These are phyloP conservation scores for Sordariomycetes sp. DNA, from an alignment of 2,329 filamentous ascomycete species.

Conservation along the genomic window DNA sequence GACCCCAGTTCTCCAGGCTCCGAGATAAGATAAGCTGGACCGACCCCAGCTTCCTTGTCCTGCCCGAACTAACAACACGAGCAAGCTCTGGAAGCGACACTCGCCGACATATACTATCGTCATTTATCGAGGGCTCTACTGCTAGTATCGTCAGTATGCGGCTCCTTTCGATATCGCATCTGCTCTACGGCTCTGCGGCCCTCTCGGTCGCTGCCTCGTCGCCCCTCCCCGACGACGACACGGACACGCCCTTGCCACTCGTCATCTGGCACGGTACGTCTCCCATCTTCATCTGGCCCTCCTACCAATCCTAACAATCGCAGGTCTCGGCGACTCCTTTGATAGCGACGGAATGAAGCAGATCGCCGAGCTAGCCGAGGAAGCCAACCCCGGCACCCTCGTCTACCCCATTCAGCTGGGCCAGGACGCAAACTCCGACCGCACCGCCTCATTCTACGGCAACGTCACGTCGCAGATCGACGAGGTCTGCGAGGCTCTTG, in stretches of 20 bases:
- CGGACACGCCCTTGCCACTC: slow-evolving; percentile 70
- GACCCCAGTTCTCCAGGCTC: not conserved
- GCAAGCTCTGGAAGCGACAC: not conserved
- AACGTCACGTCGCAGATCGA: slow-evolving; percentile 72
- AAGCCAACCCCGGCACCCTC: slow-evolving; percentile 68
- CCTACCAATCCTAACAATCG: slow-evolving; percentile 9
- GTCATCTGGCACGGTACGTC: slow-evolving; percentile 75
- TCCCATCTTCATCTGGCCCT: not conserved
- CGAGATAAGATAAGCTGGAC: not conserved
- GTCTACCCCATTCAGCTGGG: slow-evolving; percentile 68
- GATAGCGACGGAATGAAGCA: slow-evolving; percentile 59
- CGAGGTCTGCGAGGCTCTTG: slow-evolving; percentile 64
- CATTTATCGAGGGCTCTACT: not conserved
- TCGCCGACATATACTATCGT: not conserved
- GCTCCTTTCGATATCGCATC: slow-evolving; percentile 4
- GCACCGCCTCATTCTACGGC: slow-evolving; percentile 77
- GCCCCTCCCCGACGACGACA: slow-evolving; percentile 23
- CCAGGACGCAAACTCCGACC: slow-evolving; percentile 54
- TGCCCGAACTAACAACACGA: not conserved
- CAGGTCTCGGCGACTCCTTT: slow-evolving; percentile 56
- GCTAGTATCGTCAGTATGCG: slow-evolving; percentile 5
- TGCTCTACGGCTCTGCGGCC: slow-evolving; percentile 6
- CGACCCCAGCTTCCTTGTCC: not conserved
- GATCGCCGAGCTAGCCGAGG: slow-evolving; percentile 58
- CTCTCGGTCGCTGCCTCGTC: slow-evolving; percentile 17